Evolutionary conservation across 495 filamentous ascomycete genomes (phyloP), one percentile per base, ranked within the genome.

Genomic region (Cercophora newfieldiana): DNA sequence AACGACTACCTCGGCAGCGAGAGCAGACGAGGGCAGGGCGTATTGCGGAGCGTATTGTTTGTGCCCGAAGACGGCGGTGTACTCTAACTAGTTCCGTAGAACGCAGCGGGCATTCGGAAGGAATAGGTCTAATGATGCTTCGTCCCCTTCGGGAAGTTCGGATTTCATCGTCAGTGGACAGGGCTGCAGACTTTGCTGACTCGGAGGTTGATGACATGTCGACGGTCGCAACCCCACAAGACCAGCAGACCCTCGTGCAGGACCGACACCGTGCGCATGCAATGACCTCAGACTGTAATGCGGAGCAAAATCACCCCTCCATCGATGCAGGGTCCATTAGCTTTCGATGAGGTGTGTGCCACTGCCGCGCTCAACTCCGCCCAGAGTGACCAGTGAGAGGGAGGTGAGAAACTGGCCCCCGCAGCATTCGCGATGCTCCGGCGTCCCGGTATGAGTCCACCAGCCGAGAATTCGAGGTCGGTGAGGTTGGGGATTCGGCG

Each of bases 321-420:
- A 44, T 44, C 50, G 50, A 53, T 22, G 50, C 50, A 53, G 50
- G 50, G 50, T 53, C 21, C 50, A 22, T 7, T 14, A 2, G 50
- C 3, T 5, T 22, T 22, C 50, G 61, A 33, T 54, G 49, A 26
- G 49, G 55, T 59, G 55, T 59, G 55, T 59, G 55, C 22, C 55
- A 30, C 55, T 59, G 55, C 30, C 55, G 55, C 28, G 37, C 37
- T 44, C 10, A 44, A 44, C 37, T 16, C 12, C 37, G 37, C 12
- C 37, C 10, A 6, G 37, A 4, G 10, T 14, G 10, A 44, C 18
- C 37, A 14, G 37, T 16, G 37, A 16, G 10, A 44, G 18, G 37
- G n/a, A n/a, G 37, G 37, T 44, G 37, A 44, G 18, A 44, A 44
- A 8, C 37, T 16, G 2, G 37, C 3, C 37, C 37, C 37, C 37